Conservation (phyloP, 305 asterid species). For the Euphrasia arctica region DNA sequence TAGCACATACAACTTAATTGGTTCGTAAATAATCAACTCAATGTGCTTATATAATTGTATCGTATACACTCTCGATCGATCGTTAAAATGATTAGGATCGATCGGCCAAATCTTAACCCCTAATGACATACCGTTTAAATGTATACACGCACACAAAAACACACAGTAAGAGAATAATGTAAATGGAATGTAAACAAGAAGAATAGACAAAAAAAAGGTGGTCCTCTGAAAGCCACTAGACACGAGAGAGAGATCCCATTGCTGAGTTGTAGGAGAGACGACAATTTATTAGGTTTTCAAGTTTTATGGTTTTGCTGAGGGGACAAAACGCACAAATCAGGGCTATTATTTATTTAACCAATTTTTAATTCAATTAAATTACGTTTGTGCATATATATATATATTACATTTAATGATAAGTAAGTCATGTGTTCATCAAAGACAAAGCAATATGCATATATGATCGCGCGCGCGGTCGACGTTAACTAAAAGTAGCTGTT, state of each 20-base stretch:
- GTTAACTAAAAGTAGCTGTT: too few relatives aligned
- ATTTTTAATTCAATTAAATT: too few relatives aligned
- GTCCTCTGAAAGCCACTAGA: constrained; percentile 51
- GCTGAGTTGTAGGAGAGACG: constrained; percentile 34
- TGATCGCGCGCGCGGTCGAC: neutral
- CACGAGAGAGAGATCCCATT: constrained; percentile 73
- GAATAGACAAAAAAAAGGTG: constrained; percentile 36
- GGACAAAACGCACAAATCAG: constrained; percentile 78
- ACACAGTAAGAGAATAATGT: neutral
- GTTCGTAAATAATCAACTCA: too few relatives aligned
- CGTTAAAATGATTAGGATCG: too few relatives aligned
- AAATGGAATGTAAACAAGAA: constrained; percentile 24
- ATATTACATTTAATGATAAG: neutral
- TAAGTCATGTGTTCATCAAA: constrained; percentile 19
- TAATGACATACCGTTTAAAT: too few relatives aligned
- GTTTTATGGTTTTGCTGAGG: constrained; percentile 66
- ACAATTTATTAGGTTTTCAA: constrained; percentile 30
- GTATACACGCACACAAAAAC: too few relatives aligned
- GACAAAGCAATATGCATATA: constrained; percentile 37
- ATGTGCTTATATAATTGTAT: too few relatives aligned
- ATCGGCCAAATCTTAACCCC: too few relatives aligned
- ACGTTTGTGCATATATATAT: too few relatives aligned
- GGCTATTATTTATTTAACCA: constrained; percentile 30
- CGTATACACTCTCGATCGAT: too few relatives aligned
- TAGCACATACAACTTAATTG: too few relatives aligned